Base-by-base conservation (phyloP, 208 protist species). In the Leishmania martiniquensis region DNA sequence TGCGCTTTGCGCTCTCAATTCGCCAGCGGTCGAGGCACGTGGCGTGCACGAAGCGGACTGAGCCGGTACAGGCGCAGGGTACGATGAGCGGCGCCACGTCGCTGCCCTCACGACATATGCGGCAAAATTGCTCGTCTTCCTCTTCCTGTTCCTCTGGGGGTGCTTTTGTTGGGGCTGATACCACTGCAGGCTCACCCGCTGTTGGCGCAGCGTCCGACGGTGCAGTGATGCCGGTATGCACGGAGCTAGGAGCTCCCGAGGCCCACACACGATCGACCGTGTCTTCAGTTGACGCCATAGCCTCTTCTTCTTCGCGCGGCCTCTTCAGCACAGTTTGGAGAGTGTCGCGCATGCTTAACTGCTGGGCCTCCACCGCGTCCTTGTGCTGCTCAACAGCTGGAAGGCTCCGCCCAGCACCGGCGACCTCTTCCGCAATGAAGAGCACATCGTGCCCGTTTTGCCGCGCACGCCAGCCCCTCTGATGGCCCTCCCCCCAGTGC, bases 1-100 rank as follows among this genome's bases (percentile, higher is more conserved):
- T 94, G 15, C 88, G 84, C 65, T 93, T 91, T 7, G 86, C 85
- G 75, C 89, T 91, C 80, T 93, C 89, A 29, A 95, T 39, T 42
- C 93, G 87, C 91, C 93, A 97, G 78, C 78, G 87, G 72, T 95
- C 90, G 39, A 97, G 87, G 69, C 93, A 97, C 44, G 63, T 81
- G 67, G 81, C 77, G 81, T 97, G 93, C 45, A 97, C 87, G 71
- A 87, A 97, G 63, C 89, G 90, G 4, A 95, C 83, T 22, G 90
- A 93, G 15, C 93, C 93, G 49, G 88, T 88, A 74, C 93, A 97
- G 29, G 67, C 72, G 59, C 93, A 97, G 25, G 93, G 93, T 5
- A 85, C 76, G 49, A 97, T 88, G 62, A 97, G 86, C 25, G 77
- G 72, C 49, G 92, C 91, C 55, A 87, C 77, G 69, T 86, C 86